phyloP scores from a whole-genome alignment of 1,284 basidiomycete species.

The Tylopilus sp. region DNA sequence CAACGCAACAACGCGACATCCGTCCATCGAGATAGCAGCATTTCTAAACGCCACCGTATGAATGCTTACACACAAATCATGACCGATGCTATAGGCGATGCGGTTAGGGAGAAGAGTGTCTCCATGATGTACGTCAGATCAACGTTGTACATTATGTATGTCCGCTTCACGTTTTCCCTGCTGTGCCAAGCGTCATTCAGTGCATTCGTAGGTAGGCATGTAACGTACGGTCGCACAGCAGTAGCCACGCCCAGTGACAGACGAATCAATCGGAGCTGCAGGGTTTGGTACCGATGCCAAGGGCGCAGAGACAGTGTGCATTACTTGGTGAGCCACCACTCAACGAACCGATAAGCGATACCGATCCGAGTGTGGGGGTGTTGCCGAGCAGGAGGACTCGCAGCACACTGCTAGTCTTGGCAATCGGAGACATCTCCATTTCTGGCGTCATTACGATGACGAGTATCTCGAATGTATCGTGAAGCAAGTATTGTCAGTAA shows the following conservation, averaged over 20 bases:
- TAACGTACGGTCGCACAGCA: background rate
- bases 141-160: slow-evolving; percentile 1
- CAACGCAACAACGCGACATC: background rate
- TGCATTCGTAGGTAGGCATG: background rate
- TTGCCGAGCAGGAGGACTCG: background rate
- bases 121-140: slow-evolving; percentile 3
- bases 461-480: slow-evolving; percentile 4
- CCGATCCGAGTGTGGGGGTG: background rate
- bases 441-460: background rate
- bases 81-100: background rate
- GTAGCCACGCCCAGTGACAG: background rate
- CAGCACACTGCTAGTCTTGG: no score
- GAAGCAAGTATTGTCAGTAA: background rate
- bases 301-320: background rate
- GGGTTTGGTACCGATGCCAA: background rate
- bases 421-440: no score
- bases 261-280: slow-evolving; percentile 1
- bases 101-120: slow-evolving; percentile 3
- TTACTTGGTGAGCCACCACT: background rate
- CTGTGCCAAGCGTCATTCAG: background rate
- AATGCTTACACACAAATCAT: background rate
- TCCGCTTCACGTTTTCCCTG: slow-evolving; percentile 1
- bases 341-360: background rate
- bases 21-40: background rate
- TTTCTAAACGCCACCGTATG: background rate